Evolutionary conservation across 305 asterid species (phyloP), one percentile per base, ranked within the genome.

Genomic region (Euphrasia arctica): DNA sequence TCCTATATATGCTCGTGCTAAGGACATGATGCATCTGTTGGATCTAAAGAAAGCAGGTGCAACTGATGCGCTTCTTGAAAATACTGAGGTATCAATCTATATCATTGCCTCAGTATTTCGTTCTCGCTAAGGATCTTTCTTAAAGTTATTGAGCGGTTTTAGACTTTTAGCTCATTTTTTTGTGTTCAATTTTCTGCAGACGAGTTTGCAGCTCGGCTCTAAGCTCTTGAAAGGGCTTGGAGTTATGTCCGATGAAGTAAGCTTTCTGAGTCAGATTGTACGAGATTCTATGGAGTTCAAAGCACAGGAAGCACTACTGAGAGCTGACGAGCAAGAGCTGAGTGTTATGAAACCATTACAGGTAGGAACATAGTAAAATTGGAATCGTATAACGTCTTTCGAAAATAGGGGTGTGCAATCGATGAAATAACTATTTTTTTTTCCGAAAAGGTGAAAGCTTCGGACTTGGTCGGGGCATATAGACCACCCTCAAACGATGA

Each of bases 191-290:
- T 67, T 60, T 45, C 28, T 63, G 73, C 90, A 93, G 98, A 80
- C 97, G 73, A 90, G 98, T 76, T 88, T 93, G 70, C 97, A 88
- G 88, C 96, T 90, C 57, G 98, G 98, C 48, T 93, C 98, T 11
- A 90, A 90, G 87, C 86, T 93, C 60, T 63, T 93, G 80, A 85
- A 84, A 78, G 95, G 97, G 58, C 68, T 93, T 2, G 99, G 97
- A 42, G 92, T 90, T 41, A 90, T 93, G 99, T 90, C 96, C 15
- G 95, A 88, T 59, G 96, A 93, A 60, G 95, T 88, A 29, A 86
- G 79, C 76, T 93, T 90, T 42, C 69, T 93, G 58, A 84, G 96
- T 56, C 89, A 82, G 77, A 78, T 88, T 48, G 80, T 90, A 61
- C 79, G 95, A 72, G 89, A 90, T 67, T 93, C 99, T 0, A 90